phyloP scores from a whole-genome alignment of 2,329 filamentous ascomycete species.

The Nothophaeocryptopus gaeumannii region DNA sequence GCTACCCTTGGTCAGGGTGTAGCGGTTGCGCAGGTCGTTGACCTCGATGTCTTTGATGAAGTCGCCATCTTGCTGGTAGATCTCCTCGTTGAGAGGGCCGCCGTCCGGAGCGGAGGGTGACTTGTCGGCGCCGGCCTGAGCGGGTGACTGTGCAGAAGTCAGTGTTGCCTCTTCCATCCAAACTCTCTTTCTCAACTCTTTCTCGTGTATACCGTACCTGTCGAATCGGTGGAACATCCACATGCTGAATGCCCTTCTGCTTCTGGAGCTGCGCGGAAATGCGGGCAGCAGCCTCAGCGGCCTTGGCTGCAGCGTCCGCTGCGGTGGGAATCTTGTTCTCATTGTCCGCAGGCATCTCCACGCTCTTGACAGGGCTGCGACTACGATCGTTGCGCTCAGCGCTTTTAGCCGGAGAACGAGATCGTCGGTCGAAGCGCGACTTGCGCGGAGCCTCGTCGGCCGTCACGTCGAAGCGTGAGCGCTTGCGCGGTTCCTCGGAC shows the following conservation, averaged over 20 bases:
- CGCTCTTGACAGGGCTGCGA: slow-evolving; percentile 68
- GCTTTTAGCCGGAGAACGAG: slow-evolving; percentile 59
- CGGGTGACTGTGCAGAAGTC: slow-evolving; percentile 27
- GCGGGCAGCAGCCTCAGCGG: slow-evolving; percentile 68
- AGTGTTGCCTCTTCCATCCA: slow-evolving; percentile 6
- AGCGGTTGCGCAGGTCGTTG: slow-evolving; percentile 95
- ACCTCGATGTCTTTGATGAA: slow-evolving; percentile 99
- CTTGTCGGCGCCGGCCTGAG: slow-evolving; percentile 51
- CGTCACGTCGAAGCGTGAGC: slow-evolving; percentile 79
- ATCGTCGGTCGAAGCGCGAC: slow-evolving; percentile 88
- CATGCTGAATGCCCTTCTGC: slow-evolving; percentile 85
- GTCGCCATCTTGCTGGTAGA: slow-evolving; percentile 94
- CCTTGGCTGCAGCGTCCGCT: slow-evolving; percentile 56
- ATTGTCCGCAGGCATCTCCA: slow-evolving; percentile 48
- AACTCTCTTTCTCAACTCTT: not conserved
- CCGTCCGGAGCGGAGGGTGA: slow-evolving; percentile 49
- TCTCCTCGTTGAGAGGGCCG: slow-evolving; percentile 72
- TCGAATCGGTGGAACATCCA: slow-evolving; percentile 79
- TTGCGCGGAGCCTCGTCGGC: slow-evolving; percentile 66
- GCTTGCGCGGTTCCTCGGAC: slow-evolving; percentile 78
- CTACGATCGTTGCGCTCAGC: slow-evolving; percentile 66
- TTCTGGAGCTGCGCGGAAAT: slow-evolving; percentile 49
- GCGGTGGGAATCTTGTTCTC: slow-evolving; percentile 20
- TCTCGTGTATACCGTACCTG: slow-evolving; percentile 44
- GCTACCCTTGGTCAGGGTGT: slow-evolving; percentile 92